These are phyloP conservation scores for Phaseolus coccineus DNA, from an alignment of 331 rosid species.

Conservation along the genomic window DNA sequence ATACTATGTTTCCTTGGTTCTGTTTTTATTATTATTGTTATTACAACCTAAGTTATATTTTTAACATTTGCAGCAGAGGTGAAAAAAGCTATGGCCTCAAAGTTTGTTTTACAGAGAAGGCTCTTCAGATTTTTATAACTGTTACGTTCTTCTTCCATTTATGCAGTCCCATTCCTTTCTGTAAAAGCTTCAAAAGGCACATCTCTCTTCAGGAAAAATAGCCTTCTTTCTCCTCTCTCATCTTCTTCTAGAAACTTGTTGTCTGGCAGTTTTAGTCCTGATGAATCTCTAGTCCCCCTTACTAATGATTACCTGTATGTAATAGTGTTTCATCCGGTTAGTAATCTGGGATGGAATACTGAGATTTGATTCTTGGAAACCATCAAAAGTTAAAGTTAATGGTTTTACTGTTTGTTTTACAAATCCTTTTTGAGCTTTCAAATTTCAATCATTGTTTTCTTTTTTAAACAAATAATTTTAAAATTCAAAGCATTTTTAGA, in stretches of 20 bases:
- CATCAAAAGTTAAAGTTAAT: neutral
- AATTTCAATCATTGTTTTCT: neutral
- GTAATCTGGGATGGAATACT: no score
- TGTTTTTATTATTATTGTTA: neutral
- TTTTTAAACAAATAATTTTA: neutral
- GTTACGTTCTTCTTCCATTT: slow-evolving; percentile 34
- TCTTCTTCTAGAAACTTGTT: slow-evolving; percentile 64
- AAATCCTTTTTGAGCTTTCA: no score
- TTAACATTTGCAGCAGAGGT: slow-evolving; percentile 19
- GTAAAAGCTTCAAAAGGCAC: slow-evolving; percentile 44
- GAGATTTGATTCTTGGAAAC: neutral
- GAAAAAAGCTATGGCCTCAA: slow-evolving; percentile 64
- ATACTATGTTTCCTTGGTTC: neutral
- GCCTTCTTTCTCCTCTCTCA: slow-evolving; percentile 15
- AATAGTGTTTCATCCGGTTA: neutral
- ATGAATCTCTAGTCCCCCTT: slow-evolving; percentile 57
- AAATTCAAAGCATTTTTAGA: slow-evolving; percentile 11
- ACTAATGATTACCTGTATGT: slow-evolving; percentile 74
- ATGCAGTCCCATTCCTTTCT: slow-evolving; percentile 35
- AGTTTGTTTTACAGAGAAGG: slow-evolving; percentile 55
- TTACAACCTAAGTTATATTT: neutral
- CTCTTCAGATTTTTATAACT: slow-evolving; percentile 55
- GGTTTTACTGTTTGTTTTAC: neutral
- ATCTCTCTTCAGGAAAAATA: neutral
- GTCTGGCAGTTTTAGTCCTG: slow-evolving; percentile 55